Base-by-base conservation (phyloP, 1,139 yeast genomes). In the Chernovozyma aurita region DNA sequence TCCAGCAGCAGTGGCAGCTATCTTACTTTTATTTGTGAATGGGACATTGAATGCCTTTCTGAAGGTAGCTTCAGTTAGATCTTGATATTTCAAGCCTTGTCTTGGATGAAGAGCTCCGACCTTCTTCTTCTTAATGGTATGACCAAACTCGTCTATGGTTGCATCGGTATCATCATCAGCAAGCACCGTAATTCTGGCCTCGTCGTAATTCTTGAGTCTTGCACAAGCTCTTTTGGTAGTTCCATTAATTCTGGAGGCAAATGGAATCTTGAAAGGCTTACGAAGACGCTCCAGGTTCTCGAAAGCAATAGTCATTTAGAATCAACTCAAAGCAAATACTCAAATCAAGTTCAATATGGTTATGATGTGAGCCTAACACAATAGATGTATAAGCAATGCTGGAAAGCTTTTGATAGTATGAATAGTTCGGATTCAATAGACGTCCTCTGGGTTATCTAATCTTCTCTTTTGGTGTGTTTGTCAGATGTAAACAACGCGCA, bases 71-170 rank as follows among this genome's bases (percentile, higher is more conserved):
- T 62, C 65, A 24, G 50, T 57, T 26, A 57, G 34, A 20, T 53
- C 48, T 30, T 62, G 59, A 25, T 75, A 59, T 27, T 52, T 50
- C 2, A 58, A 43, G 34, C 61, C 44, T 42, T 61, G 59, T 41
- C 75, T 55, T 3, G 78, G 75, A 35, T 75, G 58, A 27, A 79
- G 55, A 0, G 83, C 84, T 34, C 82, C 82, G 33, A 50, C 55
- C 32, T 59, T 52, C 44, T 63, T 68, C 28, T 59, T 51, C 16
- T 48, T 44, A 3, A 54, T 40, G 2, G 49, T 37, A 16, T 52
- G 46, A 1, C 67, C 70, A 17, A 55, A 43, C 14, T 51, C 66
- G 38, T 61, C 61, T 1, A 45, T 49, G 3, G n/a, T 15, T 9
- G 22, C 18, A 18, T 20, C 32, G 14, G 9, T 11, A 12, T 13